Evolutionary conservation across 805 yeast species (phyloP), one percentile per base, ranked within the genome.

Genomic region (Metschnikowia gruessii): DNA sequence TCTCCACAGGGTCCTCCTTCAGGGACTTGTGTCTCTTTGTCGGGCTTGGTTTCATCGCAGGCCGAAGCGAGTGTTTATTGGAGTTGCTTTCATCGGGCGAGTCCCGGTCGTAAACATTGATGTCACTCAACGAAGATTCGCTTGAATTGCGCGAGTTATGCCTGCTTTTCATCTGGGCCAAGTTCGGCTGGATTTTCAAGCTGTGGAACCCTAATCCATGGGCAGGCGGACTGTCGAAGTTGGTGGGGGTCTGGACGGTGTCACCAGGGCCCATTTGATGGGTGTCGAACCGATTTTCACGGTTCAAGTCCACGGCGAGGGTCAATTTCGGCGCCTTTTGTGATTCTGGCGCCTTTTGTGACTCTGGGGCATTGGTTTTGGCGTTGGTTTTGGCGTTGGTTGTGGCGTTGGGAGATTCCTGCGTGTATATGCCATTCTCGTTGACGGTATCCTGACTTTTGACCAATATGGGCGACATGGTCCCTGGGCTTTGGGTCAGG

Each of bases 41-140:
- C 4, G 47, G 42, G 22, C 49, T 46, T 13, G 49, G 45, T 3
- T 50, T 48, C 38, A 50, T 46, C 3, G 53, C 50, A 7, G 53
- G 50, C 16, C 47, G 44, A 7, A 50, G 43, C 5, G 44, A 17
- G 19, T 43, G 46, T 22, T 50, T 50, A 10, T 33, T 45, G 2
- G 40, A n/a, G 6, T 9, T 5, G 22, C 15, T 37, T 12, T 31
- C 42, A 15, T 46, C 45, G 11, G 26, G 34, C 16, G 41, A 30
- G 10, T 30, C 43, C 7, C 22, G 19, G n/a, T 17, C 31, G 21
- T 40, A 40, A 3, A 36, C 33, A 17, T 45, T 35, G 26, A 33
- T 22, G 9, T 45, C 48, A 26, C 41, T 40, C 44, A 39, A 37
- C 21, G 40, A 38, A 3, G 44, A 40, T 5, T 31, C 6, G 12